Percentiles rank a stretch among this genome's conserved stretches.
Evolutionary conservation across 2,329 filamentous ascomycete genomes (phyloP).

Genomic region (Sporothrix inflata): DNA sequence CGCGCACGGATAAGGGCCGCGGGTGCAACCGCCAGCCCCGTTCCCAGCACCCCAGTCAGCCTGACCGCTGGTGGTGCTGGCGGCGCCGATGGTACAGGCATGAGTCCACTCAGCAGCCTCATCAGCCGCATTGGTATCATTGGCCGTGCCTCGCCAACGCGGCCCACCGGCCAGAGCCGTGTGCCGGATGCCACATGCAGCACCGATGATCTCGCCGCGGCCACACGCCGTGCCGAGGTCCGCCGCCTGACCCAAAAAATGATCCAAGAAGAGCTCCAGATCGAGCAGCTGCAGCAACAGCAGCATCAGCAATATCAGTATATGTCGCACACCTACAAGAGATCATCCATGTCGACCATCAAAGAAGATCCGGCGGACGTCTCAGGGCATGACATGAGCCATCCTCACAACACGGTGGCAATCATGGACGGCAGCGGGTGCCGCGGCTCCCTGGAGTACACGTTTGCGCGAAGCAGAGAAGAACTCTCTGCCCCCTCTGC

Average conservation of each 20-base stretch:
- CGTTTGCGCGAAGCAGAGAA: background rate
- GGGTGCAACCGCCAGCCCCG: background rate
- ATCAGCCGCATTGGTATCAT: conserved; percentile 53
- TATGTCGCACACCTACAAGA: conserved; percentile 27
- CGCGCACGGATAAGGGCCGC: background rate
- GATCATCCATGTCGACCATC: conserved; percentile 33
- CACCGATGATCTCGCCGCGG: conserved; percentile 51
- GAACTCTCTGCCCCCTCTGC: background rate
- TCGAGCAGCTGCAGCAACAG: conserved; percentile 41
- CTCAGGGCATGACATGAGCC: background rate
- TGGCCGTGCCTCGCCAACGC: conserved; percentile 52
- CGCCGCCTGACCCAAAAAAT: conserved; percentile 58
- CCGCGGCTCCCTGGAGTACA: background rate
- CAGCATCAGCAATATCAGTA: background rate
- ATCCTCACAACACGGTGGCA: background rate
- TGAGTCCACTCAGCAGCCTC: conserved; percentile 46
- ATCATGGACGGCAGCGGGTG: background rate
- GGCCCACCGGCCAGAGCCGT: conserved; percentile 45
- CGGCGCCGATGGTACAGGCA: conserved; percentile 4
- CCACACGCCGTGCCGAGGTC: conserved; percentile 59
- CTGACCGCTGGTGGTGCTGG: background rate
- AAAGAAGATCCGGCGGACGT: conserved; percentile 31
- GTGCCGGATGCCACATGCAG: conserved; percentile 49
- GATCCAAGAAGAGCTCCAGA: conserved; percentile 61
- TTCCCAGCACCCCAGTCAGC: conserved; percentile 15